Percentiles rank a stretch among this genome's conserved stretches.
Evolutionary conservation across 768 basidiomycete genomes (phyloP).

Genomic region (Podaxis mareebaensis): DNA sequence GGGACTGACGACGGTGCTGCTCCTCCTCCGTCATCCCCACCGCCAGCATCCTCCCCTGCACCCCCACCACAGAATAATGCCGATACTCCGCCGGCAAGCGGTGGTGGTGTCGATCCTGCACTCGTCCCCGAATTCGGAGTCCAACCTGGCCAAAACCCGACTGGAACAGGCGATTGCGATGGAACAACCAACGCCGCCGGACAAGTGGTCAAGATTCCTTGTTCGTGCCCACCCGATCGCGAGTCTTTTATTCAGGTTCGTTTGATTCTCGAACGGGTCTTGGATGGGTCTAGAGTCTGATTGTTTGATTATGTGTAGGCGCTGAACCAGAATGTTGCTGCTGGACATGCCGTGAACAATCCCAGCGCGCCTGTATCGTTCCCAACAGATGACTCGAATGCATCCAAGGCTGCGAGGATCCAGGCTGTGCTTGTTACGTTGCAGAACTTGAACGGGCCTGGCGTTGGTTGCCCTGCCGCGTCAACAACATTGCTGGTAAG

Average conservation of each 20-base stretch:
- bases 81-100: neutral
- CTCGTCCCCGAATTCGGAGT: constrained; percentile 63
- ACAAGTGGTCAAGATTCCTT: constrained; percentile 62
- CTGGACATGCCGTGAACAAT: constrained; percentile 67
- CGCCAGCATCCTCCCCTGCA: constrained; percentile 29
- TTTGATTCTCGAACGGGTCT: neutral
- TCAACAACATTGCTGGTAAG: constrained; percentile 54
- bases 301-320: constrained; percentile 25
- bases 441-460: constrained; percentile 71
- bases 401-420: constrained; percentile 57
- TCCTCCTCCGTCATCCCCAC: constrained; percentile 23
- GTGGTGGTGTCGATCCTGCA: constrained; percentile 44
- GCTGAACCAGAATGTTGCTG: constrained; percentile 58
- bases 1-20: constrained; percentile 24
- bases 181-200: constrained; percentile 56
- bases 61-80: constrained; percentile 3
- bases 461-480: constrained; percentile 66
- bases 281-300: neutral
- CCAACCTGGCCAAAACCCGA: constrained; percentile 58
- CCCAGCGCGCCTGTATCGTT: constrained; percentile 54
- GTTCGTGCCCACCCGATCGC: constrained; percentile 63
- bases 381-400: constrained; percentile 59
- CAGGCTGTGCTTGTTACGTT: constrained; percentile 61
- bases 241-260: constrained; percentile 50
- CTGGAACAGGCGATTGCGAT: constrained; percentile 72